These are phyloP conservation scores for Tirmania nivea DNA, from an alignment of 495 filamentous ascomycete species.

Conservation along the genomic window DNA sequence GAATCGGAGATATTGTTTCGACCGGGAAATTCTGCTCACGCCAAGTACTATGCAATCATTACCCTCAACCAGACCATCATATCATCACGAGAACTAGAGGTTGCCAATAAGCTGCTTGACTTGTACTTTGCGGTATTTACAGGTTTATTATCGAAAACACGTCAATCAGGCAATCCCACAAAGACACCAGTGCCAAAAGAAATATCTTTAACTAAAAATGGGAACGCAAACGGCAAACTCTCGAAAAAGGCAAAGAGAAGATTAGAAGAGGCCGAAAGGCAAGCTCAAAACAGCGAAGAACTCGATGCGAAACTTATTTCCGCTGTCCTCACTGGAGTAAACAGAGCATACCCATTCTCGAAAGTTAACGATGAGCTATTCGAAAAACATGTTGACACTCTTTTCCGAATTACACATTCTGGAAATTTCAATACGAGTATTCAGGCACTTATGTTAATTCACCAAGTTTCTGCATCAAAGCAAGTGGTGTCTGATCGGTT, in stretches of 20 bases:
- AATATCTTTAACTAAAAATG: constrained; percentile 10
- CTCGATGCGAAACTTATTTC: constrained; percentile 75
- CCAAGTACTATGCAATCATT: constrained; percentile 89
- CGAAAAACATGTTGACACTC: constrained; percentile 59
- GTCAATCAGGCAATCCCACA: not conserved
- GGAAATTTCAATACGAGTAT: constrained; percentile 98
- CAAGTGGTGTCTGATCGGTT: constrained; percentile 66
- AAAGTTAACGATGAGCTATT: constrained; percentile 39
- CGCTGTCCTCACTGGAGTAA: constrained; percentile 76
- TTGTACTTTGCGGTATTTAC: constrained; percentile 84
- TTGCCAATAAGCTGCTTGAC: constrained; percentile 61
- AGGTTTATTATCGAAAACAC: constrained; percentile 40
- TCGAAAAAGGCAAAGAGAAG: constrained; percentile 13
- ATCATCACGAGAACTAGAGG: constrained; percentile 54
- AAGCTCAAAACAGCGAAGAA: constrained; percentile 39
- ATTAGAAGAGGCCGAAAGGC: constrained; percentile 30
- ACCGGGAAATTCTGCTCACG: constrained; percentile 63
- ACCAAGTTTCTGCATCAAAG: constrained; percentile 66
- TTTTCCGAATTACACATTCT: constrained; percentile 89
- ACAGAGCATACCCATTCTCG: constrained; percentile 84
- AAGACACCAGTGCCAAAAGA: constrained; percentile 7
- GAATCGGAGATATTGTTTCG: constrained; percentile 74
- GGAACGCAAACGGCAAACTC: constrained; percentile 9
- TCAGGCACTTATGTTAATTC: constrained; percentile 85
- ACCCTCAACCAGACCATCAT: constrained; percentile 91